Percentiles rank a stretch among this genome's conserved stretches.
Conservation (phyloP, 1,284 basidiomycete species). For the Tilletia caries region DNA sequence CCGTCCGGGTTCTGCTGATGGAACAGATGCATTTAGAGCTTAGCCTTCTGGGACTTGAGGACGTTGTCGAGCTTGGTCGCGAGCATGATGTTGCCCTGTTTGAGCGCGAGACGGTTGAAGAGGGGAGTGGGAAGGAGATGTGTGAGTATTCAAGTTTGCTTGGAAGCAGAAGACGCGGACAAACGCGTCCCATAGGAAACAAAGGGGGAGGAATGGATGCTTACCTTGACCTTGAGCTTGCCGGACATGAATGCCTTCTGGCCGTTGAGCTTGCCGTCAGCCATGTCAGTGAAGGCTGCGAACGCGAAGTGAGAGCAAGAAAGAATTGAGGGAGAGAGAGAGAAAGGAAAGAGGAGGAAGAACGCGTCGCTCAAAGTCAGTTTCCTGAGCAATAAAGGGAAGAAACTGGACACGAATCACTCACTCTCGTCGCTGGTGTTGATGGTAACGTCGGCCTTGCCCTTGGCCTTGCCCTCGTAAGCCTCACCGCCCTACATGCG, state of each 20-base stretch:
- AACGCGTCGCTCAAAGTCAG: neutral
- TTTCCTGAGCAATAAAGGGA: neutral
- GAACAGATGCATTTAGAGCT: conserved; percentile 32
- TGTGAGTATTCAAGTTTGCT: conserved; percentile 13
- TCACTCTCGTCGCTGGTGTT: conserved; percentile 48
- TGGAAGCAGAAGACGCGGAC: too few relatives aligned
- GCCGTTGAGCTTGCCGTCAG: conserved; percentile 53
- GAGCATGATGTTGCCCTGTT: conserved; percentile 52
- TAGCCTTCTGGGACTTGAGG: conserved; percentile 47
- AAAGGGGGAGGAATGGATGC: neutral
- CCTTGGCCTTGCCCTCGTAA: conserved; percentile 53
- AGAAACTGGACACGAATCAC: neutral
- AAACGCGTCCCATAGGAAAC: too few relatives aligned
- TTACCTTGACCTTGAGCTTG: conserved; percentile 43
- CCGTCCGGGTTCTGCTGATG: neutral
- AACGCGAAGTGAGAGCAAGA: too few relatives aligned
- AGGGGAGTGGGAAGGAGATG: conserved; percentile 3
- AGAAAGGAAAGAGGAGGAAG: too few relatives aligned
- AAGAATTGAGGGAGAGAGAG: too few relatives aligned
- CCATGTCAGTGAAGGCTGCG: conserved; percentile 48
- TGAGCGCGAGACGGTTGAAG: neutral
- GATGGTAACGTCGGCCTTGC: conserved; percentile 54
- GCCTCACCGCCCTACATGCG: conserved; percentile 38
- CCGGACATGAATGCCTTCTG: conserved; percentile 54
- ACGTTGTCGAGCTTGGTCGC: conserved; percentile 49